Percentiles rank a stretch among this genome's conserved stretches.
phyloP scores from a whole-genome alignment of 2,329 filamentous ascomycete species.

The Falciphora oryzae region DNA sequence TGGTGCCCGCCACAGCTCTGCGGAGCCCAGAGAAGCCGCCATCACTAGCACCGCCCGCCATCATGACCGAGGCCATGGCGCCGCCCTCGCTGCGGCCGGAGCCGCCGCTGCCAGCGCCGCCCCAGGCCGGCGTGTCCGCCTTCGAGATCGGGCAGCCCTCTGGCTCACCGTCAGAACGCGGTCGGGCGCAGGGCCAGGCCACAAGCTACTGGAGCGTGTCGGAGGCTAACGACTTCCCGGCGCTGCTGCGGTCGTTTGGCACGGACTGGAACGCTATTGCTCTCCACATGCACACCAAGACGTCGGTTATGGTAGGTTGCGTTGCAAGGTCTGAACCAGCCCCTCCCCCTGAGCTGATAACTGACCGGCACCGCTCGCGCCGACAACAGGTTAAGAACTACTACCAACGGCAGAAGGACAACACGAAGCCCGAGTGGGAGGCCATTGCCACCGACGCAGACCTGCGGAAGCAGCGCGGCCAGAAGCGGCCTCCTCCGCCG shows the following conservation, averaged over 20 bases:
- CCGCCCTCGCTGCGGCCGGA: conserved; percentile 52
- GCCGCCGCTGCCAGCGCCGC: conserved; percentile 40
- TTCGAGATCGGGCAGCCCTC: conserved; percentile 41
- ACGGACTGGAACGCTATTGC: conserved; percentile 75
- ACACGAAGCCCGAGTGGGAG: conserved; percentile 52
- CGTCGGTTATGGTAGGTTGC: conserved; percentile 68
- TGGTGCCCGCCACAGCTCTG: conserved; percentile 22
- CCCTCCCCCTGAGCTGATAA: no score
- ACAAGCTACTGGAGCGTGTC: conserved; percentile 87
- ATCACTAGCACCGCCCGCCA: conserved; percentile 21
- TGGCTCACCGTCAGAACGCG: conserved; percentile 29
- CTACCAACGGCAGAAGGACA: conserved; percentile 55
- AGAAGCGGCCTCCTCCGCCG: conserved; percentile 55
- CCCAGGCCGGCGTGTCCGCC: conserved; percentile 40
- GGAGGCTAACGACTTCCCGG: conserved; percentile 71
- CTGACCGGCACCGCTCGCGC: conserved; percentile 21
- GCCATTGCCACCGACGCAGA: conserved; percentile 55
- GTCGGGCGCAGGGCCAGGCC: conserved; percentile 49
- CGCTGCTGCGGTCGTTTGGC: conserved; percentile 66
- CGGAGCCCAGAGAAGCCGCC: conserved; percentile 21
- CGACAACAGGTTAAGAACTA: conserved; percentile 59
- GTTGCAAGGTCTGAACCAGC: neutral
- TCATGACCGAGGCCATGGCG: conserved; percentile 49
- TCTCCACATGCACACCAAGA: conserved; percentile 75
- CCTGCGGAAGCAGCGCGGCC: conserved; percentile 46